A percentile compares a stretch with the other conserved stretches of the same genome.
Evolutionary conservation across 2,329 filamentous ascomycete species (phyloP).

Genomic region (Fusarium armeniacum): DNA sequence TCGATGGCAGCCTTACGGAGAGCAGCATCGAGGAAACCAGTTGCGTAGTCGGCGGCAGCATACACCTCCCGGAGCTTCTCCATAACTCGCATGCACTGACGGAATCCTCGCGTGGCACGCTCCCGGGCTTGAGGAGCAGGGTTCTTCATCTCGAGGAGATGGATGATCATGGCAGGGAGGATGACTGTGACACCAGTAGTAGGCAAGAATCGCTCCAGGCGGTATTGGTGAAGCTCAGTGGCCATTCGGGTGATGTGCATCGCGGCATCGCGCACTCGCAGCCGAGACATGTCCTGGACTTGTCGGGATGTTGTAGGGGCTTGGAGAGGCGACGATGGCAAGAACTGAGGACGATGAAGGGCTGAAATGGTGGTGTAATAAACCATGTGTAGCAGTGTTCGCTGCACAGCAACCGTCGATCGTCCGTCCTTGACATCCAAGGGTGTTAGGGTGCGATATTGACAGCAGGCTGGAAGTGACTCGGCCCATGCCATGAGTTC

Average conservation of each 20-base stretch:
- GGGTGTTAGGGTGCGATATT: slow-evolving; percentile 71
- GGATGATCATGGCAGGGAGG: slow-evolving; percentile 92
- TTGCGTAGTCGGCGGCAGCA: slow-evolving; percentile 95
- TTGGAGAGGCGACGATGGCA: slow-evolving; percentile 76
- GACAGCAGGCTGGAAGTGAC: slow-evolving; percentile 77
- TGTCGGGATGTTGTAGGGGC: slow-evolving; percentile 71
- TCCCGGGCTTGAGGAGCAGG: slow-evolving; percentile 78
- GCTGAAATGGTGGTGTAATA: slow-evolving; percentile 94
- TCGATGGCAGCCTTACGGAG: slow-evolving; percentile 89
- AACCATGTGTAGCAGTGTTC: slow-evolving; percentile 91
- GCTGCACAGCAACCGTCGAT: slow-evolving; percentile 75
- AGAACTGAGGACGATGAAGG: slow-evolving; percentile 89
- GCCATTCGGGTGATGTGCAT: slow-evolving; percentile 88
- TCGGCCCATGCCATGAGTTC: slow-evolving; percentile 84
- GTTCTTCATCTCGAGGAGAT: slow-evolving; percentile 92
- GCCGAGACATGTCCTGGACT: slow-evolving; percentile 84
- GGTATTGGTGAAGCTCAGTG: slow-evolving; percentile 77
- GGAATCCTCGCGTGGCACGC: slow-evolving; percentile 83
- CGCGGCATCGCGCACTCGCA: slow-evolving; percentile 86
- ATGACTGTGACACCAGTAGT: slow-evolving; percentile 93
- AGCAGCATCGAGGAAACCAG: slow-evolving; percentile 91
- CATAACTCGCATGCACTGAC: slow-evolving; percentile 93
- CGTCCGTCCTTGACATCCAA: slow-evolving; percentile 72
- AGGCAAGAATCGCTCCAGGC: slow-evolving; percentile 83
- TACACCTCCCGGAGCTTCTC: slow-evolving; percentile 90